phyloP scores from a whole-genome alignment of 1,284 basidiomycete species.

The Xerocomus amazonicus region DNA sequence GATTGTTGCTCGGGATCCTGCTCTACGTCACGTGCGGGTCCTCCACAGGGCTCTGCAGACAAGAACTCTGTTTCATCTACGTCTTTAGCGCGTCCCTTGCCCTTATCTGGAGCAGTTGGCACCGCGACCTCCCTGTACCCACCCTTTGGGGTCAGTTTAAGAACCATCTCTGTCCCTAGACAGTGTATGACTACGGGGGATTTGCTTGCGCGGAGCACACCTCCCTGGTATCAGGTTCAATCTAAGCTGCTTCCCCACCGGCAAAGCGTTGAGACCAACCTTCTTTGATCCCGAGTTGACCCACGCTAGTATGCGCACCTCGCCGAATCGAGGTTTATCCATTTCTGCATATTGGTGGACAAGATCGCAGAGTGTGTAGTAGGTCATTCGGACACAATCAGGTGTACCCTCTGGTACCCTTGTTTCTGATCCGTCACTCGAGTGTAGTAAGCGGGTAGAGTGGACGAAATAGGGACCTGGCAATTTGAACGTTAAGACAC shows the following conservation, averaged over 20 bases:
- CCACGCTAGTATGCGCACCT: slow-evolving; percentile 35
- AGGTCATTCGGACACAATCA: slow-evolving; percentile 25
- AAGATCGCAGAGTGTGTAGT: slow-evolving; percentile 23
- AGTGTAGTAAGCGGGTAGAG: slow-evolving; percentile 13
- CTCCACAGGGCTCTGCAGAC: background rate
- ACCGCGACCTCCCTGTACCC: slow-evolving; percentile 19
- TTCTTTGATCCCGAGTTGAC: slow-evolving; percentile 32
- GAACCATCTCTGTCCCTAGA: slow-evolving; percentile 21
- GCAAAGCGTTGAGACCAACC: slow-evolving; percentile 21
- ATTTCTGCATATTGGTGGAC: slow-evolving; percentile 21
- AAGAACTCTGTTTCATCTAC: slow-evolving; percentile 6
- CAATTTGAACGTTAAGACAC: slow-evolving; percentile 1
- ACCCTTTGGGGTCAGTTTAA: slow-evolving; percentile 23
- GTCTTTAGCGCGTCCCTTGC: slow-evolving; percentile 9
- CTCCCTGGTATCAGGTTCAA: slow-evolving; percentile 16
- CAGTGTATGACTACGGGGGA: slow-evolving; percentile 23
- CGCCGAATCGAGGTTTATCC: slow-evolving; percentile 23
- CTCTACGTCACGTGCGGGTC: background rate
- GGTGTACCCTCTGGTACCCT: slow-evolving; percentile 28
- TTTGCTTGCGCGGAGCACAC: slow-evolving; percentile 20
- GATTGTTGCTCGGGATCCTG: background rate
- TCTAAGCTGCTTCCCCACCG: slow-evolving; percentile 5
- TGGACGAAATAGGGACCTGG: slow-evolving; percentile 35
- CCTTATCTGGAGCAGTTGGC: slow-evolving; percentile 6
- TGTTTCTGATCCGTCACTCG: slow-evolving; percentile 7